Conservation (phyloP, 306 rosid species). For the Ormosia semicastrata region DNA sequence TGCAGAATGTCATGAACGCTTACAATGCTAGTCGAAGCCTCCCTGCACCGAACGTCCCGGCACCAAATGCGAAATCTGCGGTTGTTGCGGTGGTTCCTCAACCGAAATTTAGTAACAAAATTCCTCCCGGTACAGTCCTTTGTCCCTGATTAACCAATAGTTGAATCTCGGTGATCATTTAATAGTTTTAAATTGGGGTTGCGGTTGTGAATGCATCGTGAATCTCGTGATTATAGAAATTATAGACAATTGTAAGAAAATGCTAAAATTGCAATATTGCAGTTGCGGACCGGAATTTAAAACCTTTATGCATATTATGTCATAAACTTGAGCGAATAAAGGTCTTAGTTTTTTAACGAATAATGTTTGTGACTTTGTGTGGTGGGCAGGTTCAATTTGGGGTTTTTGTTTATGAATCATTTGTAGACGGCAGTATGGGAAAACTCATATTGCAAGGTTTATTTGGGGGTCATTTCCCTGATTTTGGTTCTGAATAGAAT, state of each 20-base stretch:
- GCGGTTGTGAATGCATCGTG: background rate
- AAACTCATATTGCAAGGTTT: background rate
- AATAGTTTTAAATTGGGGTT: background rate
- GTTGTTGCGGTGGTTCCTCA: conserved; percentile 43
- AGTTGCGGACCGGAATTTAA: background rate
- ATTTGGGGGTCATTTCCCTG: background rate
- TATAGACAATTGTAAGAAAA: background rate
- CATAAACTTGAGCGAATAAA: background rate
- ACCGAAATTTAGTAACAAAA: too few relatives aligned
- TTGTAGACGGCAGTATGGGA: background rate
- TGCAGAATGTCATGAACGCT: conserved; percentile 57
- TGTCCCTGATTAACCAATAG: background rate
- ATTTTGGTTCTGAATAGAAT: background rate
- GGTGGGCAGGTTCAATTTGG: background rate
- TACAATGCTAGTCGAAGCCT: conserved; percentile 44
- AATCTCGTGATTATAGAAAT: background rate
- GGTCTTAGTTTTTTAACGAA: background rate
- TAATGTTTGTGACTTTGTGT: background rate
- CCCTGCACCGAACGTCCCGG: background rate
- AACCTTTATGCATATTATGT: background rate
- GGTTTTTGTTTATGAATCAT: background rate
- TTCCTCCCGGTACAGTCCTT: conserved; percentile 37
- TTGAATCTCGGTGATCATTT: background rate
- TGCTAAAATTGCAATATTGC: too few relatives aligned
- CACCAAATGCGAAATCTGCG: conserved; percentile 3